Percentiles rank a stretch among this genome's conserved stretches.
phyloP scores from a whole-genome alignment of 148 eudicot species.

The Talinum fruticosum region DNA sequence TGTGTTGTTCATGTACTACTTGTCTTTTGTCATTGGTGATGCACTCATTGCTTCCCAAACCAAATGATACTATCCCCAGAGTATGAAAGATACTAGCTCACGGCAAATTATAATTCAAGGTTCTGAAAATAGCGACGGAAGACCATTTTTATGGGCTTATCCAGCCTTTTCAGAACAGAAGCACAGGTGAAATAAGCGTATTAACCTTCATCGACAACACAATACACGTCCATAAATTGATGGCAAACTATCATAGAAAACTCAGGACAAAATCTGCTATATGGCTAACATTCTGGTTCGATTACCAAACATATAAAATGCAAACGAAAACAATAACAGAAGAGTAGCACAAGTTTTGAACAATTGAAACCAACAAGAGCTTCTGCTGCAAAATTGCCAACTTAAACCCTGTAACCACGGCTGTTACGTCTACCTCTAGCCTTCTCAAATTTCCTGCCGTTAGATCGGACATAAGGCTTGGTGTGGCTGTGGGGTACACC shows the following conservation, averaged over 20 bases:
- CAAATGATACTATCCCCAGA: no score
- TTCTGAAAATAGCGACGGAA: no score
- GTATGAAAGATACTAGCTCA: no score
- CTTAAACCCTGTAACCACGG: slow-evolving; percentile 72
- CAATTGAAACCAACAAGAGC: slow-evolving; percentile 13
- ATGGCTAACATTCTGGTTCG: slow-evolving; percentile 12
- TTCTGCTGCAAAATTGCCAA: neutral
- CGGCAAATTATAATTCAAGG: no score
- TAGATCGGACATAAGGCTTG: slow-evolving; percentile 80
- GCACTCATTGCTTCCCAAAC: no score
- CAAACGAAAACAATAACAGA: neutral
- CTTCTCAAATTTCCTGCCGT: slow-evolving; percentile 77
- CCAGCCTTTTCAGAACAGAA: no score
- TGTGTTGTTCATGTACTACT: no score
- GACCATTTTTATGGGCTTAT: no score
- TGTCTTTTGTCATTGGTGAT: no score
- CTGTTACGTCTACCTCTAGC: slow-evolving; percentile 94
- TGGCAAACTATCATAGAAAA: neutral
- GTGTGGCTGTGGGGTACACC: slow-evolving; percentile 97
- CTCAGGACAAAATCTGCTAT: slow-evolving; percentile 16
- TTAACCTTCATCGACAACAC: slow-evolving; percentile 1
- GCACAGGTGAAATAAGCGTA: no score
- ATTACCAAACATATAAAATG: slow-evolving; percentile 2
- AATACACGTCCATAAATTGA: neutral
- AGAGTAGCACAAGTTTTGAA: slow-evolving; percentile 18